Evolutionary conservation across 2,329 filamentous ascomycete species (phyloP).

Genomic region (Aspergillus ruber): DNA sequence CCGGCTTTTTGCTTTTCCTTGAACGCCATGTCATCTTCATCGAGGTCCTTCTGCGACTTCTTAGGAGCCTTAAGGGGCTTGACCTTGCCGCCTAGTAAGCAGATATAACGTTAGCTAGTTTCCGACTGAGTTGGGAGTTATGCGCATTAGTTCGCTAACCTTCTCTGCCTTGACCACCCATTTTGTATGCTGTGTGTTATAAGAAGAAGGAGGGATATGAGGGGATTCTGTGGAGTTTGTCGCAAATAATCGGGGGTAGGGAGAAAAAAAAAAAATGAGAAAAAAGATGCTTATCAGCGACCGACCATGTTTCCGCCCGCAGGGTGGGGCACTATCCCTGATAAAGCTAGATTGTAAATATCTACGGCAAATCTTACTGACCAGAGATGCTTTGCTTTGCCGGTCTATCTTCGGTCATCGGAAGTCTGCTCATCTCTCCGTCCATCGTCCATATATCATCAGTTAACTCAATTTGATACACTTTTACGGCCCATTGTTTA

Average conservation of each 20-base stretch:
- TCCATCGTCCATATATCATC: too few relatives aligned
- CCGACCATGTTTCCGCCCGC: conserved; percentile 4
- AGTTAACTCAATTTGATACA: too few relatives aligned
- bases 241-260: conserved; percentile 1
- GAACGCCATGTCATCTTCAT: conserved; percentile 80
- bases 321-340: conserved; percentile 11
- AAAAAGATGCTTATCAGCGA: conserved; percentile 16
- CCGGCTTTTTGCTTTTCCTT: conserved; percentile 78
- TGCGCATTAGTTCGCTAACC: conserved; percentile 39
- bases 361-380: conserved; percentile 1
- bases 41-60: conserved; percentile 74
- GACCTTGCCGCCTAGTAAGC: conserved; percentile 64
- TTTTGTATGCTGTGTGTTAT: conserved; percentile 25
- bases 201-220: conserved; percentile 1
- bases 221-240: background rate
- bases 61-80: conserved; percentile 85
- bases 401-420: too few relatives aligned
- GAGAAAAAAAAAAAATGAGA: conserved; percentile 10
- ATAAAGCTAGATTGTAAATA: conserved; percentile 15
- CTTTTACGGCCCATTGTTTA: too few relatives aligned
- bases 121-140: background rate
- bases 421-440: too few relatives aligned
- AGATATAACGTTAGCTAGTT: background rate
- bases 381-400: background rate
- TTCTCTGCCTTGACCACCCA: conserved; percentile 64